Percentiles rank a stretch among this genome's conserved stretches.
Conservation (phyloP, 768 basidiomycete genomes). For the Leucocoprinus sp. region DNA sequence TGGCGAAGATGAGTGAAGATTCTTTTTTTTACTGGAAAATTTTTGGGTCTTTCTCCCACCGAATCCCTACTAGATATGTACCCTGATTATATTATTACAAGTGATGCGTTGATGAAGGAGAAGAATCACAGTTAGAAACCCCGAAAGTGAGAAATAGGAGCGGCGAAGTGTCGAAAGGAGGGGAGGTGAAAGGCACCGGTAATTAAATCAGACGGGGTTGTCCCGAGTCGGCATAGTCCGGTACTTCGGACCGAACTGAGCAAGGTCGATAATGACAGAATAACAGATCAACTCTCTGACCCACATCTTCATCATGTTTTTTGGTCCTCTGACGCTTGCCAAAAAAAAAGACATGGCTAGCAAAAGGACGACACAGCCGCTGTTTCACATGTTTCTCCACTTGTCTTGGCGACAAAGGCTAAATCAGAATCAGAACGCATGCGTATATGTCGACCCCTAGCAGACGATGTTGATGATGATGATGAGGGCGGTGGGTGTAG, state of each 20-base stretch:
- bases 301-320: too few relatives aligned
- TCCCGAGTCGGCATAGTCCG: too few relatives aligned
- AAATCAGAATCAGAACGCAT: constrained; percentile 1
- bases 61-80: constrained; percentile 11
- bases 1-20: constrained; percentile 26
- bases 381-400: neutral
- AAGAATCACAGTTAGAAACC: constrained; percentile 7
- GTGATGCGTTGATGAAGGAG: neutral
- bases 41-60: constrained; percentile 17
- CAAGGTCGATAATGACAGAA: too few relatives aligned
- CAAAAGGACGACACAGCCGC: neutral
- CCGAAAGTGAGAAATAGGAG: neutral
- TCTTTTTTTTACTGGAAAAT: neutral
- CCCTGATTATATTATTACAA: neutral
- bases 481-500: neutral
- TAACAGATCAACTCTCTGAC: too few relatives aligned
- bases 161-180: neutral
- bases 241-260: neutral
- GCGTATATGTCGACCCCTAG: neutral
- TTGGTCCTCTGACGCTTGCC: too few relatives aligned
- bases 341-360: neutral
- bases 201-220: neutral
- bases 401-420: neutral
- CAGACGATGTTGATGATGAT: neutral
- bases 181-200: neutral